These are phyloP conservation scores for Sclerotinia subarctica DNA, from an alignment of 2,329 filamentous ascomycete genomes.

Conservation along the genomic window DNA sequence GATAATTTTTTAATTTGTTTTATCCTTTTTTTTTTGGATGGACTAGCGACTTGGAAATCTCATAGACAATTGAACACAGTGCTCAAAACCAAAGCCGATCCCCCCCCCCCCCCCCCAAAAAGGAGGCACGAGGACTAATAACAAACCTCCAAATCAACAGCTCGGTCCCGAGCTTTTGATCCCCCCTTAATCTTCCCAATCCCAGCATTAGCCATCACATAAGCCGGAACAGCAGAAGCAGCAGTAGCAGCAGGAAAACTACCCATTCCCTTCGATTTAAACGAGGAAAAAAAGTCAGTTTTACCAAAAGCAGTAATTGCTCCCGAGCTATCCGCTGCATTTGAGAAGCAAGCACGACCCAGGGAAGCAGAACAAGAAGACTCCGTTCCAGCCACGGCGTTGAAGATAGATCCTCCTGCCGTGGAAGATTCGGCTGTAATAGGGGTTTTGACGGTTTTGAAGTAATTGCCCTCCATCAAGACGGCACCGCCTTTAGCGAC, in stretches of 20 bases:
- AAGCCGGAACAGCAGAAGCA: constrained; percentile 6
- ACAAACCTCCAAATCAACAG: too few relatives aligned
- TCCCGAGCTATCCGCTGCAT: constrained; percentile 20
- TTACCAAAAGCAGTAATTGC: neutral
- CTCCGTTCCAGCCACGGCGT: constrained; percentile 1
- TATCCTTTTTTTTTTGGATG: too few relatives aligned
- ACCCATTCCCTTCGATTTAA: neutral
- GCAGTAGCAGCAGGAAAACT: neutral
- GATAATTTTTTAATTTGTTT: too few relatives aligned
- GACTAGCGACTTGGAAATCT: too few relatives aligned
- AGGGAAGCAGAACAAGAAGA: constrained; percentile 19
- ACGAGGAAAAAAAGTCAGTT: neutral
- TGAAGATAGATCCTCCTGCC: constrained; percentile 5
- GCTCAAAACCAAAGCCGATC: too few relatives aligned
- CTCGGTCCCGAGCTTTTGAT: too few relatives aligned
- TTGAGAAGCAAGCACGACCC: constrained; percentile 22
- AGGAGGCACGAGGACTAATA: neutral
- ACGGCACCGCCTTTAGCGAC: constrained; percentile 35
- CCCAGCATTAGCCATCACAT: constrained; percentile 14
- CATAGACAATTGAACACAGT: too few relatives aligned
- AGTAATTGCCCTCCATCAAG: constrained; percentile 46
- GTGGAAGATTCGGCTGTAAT: constrained; percentile 13
- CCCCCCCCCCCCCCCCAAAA: neutral
- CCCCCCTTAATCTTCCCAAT: constrained; percentile 10
- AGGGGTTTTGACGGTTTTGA: constrained; percentile 40